Evolutionary conservation across 164 flowering plant genomes (phyloP).

Genomic region (Vitis rupestris): DNA sequence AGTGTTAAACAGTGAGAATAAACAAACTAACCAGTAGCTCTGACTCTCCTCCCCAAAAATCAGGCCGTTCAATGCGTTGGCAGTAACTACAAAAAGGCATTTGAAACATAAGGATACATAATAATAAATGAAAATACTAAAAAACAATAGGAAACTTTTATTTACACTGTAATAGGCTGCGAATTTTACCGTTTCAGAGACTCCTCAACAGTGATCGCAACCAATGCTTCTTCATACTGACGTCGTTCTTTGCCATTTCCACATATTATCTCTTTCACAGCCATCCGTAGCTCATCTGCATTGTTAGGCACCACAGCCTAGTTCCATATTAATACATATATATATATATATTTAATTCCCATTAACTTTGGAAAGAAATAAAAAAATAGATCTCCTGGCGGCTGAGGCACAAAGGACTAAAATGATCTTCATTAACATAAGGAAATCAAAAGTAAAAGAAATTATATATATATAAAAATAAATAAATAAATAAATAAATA

Average conservation of each 20-base stretch:
- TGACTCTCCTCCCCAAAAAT: constrained; percentile 98
- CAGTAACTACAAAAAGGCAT: constrained; percentile 59
- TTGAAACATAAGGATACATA: background rate
- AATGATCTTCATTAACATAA: too few relatives aligned
- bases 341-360: background rate
- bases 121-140: too few relatives aligned
- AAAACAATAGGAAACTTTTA: too few relatives aligned
- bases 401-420: too few relatives aligned
- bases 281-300: constrained; percentile 87
- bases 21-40: constrained; percentile 70
- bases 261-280: constrained; percentile 87
- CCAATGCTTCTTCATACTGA: constrained; percentile 73
- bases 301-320: background rate
- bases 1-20: background rate
- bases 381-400: background rate
- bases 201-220: constrained; percentile 93
- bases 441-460: background rate
- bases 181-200: constrained; percentile 62
- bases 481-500: too few relatives aligned
- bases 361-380: background rate
- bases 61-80: constrained; percentile 68
- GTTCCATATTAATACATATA: background rate
- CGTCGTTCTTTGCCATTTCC: constrained; percentile 56
- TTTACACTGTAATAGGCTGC: background rate
- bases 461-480: too few relatives aligned